phyloP scores from a whole-genome alignment of 192 early-diverging fungal species.

The Coemansia sp. region DNA sequence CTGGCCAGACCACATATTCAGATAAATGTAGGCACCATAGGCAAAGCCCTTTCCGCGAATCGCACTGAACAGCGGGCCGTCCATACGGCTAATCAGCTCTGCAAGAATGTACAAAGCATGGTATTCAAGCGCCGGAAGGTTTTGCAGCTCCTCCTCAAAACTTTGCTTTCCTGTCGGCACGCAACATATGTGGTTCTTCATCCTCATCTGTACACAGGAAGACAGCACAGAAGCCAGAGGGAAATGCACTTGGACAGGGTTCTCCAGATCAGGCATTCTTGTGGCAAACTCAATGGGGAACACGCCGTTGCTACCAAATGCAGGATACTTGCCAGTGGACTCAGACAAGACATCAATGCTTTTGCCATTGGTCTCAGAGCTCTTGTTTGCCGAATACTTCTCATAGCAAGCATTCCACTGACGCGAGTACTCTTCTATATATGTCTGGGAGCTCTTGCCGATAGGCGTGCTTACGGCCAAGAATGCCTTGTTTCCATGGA shows the following conservation, averaged over 20 bases:
- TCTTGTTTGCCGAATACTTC: not conserved
- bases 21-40: conserved; percentile 64
- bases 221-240: conserved; percentile 54
- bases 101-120: conserved; percentile 62
- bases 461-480: conserved; percentile 20
- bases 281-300: conserved; percentile 52
- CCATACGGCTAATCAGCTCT: conserved; percentile 68
- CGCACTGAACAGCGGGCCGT: conserved; percentile 75
- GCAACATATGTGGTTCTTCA: conserved; percentile 44
- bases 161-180: conserved; percentile 12
- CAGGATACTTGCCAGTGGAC: not conserved
- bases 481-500: conserved; percentile 17
- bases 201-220: conserved; percentile 41
- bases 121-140: conserved; percentile 51
- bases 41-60: conserved; percentile 76
- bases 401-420: conserved; percentile 28
- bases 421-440: conserved; percentile 19
- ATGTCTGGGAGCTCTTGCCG: conserved; percentile 11
- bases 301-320: conserved; percentile 6
- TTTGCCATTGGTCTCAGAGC: not conserved
- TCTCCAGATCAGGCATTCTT: conserved; percentile 38
- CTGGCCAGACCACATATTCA: conserved; percentile 60
- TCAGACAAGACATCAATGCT: not conserved
- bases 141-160: conserved; percentile 41
- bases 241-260: conserved; percentile 50